Evolutionary conservation across 208 protist species (phyloP), one percentile per base, ranked within the genome.

Genomic region (Crithidia acanthocephali): DNA sequence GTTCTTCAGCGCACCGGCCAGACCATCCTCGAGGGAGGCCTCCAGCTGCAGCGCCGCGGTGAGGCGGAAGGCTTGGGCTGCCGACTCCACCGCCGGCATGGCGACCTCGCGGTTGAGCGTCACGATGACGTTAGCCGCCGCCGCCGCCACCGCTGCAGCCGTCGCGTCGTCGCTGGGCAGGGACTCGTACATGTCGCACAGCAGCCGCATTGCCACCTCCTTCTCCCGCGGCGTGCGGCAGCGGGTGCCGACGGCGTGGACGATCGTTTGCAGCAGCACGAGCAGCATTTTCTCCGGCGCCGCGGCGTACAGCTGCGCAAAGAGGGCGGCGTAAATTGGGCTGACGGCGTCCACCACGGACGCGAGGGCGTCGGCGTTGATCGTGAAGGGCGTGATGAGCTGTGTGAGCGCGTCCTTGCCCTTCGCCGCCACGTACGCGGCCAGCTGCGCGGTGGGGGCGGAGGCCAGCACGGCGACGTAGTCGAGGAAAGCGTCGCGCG

Each of bases 221-320:
- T 95, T 97, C 68, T 97, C 92, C 53, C 70, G 72, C 47, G 81
- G 71, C 11, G 83, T 79, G 60, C 89, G 86, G 74, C 92, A 95
- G 62, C 86, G 80, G 10, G 71, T 84, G 51, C 77, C 59, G 25
- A 97, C 78, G 52, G 85, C 70, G 23, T 72, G 62, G 22, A 81
- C 79, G 23, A 74, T 67, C 0, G 85, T 82, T 53, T 90, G 57
- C 27, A 84, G 55, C 60, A 93, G 82, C 18, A 72, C 63, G 27
- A 62, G 28, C 18, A 83, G 61, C 33, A 91, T 53, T 32, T 37
- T 27, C 5, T 37, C 61, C 0, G 52, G 62, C 37, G 53, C 48
- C 28, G 51, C 59, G 28, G 59, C 74, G 58, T 68, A 58, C 51
- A 87, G 61, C 51, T 81, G 72, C 33, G 62, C 51, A 44, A 92